Percentiles rank a stretch among this genome's conserved stretches.
phyloP scores from a whole-genome alignment of 257 asterid genomes.

The Ilex aquifolium region DNA sequence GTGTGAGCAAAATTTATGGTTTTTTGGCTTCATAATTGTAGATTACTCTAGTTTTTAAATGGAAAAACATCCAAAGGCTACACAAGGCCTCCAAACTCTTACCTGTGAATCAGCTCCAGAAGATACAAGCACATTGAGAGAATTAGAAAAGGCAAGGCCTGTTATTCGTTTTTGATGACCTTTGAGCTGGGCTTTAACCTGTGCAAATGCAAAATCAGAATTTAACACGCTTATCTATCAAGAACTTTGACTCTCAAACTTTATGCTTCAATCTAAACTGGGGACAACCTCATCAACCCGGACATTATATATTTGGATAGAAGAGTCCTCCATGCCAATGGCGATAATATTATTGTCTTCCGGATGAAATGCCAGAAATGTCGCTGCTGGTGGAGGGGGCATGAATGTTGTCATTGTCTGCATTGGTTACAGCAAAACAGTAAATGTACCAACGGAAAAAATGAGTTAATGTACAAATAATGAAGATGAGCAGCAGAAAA shows the following conservation, averaged over 20 bases:
- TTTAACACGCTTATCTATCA: not conserved
- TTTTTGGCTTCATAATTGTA: not conserved
- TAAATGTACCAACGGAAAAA: not conserved
- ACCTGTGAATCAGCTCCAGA: slow-evolving; percentile 43
- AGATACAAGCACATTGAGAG: too few species aligned
- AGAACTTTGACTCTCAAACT: not conserved
- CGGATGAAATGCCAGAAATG: slow-evolving; percentile 65
- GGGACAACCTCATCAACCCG: slow-evolving; percentile 52
- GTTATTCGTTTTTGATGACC: too few species aligned
- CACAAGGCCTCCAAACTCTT: slow-evolving; percentile 2
- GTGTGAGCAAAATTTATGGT: not conserved
- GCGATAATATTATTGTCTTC: slow-evolving; percentile 60
- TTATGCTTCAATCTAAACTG: not conserved
- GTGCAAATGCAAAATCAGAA: not conserved
- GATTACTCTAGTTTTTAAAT: not conserved
- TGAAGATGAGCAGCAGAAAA: not conserved
- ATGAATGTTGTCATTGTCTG: slow-evolving; percentile 67
- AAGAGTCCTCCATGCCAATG: slow-evolving; percentile 62
- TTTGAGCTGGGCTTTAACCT: too few species aligned
- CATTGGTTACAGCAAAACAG: slow-evolving; percentile 8
- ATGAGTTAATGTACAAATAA: not conserved
- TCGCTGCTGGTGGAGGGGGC: slow-evolving; percentile 66
- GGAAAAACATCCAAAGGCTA: not conserved
- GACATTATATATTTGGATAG: slow-evolving; percentile 61
- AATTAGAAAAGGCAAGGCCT: too few species aligned